Conservation (phyloP, 106 monocot species). For the Platanthera guangdongensis region DNA sequence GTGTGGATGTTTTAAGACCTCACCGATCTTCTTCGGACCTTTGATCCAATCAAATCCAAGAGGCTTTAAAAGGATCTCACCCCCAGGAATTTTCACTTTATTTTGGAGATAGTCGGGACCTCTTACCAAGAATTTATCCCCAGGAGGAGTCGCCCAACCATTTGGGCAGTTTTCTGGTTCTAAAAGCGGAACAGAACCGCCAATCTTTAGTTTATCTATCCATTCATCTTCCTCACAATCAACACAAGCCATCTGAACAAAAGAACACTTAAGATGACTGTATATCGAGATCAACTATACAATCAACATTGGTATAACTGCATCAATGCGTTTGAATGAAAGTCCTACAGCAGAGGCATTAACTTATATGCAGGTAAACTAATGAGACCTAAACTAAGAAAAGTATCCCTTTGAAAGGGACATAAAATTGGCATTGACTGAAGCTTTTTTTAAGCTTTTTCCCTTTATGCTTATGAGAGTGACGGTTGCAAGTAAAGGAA, state of each 20-base stretch:
- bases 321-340: neutral
- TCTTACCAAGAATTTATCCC: conserved; percentile 74
- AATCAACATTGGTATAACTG: neutral
- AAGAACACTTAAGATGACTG: neutral
- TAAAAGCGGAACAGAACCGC: conserved; percentile 65
- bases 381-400: neutral
- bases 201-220: conserved; percentile 57
- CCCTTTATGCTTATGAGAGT: neutral
- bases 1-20: conserved; percentile 58
- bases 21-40: conserved; percentile 49
- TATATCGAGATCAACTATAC: neutral
- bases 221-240: conserved; percentile 39
- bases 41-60: conserved; percentile 95
- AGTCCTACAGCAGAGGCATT: neutral
- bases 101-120: conserved; percentile 77
- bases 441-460: neutral
- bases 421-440: neutral
- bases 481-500: neutral
- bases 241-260: conserved; percentile 40
- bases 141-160: conserved; percentile 76
- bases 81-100: conserved; percentile 67
- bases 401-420: neutral
- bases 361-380: neutral
- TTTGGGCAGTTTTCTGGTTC: conserved; percentile 61
- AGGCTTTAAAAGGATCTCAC: conserved; percentile 72